Percentiles rank a stretch among this genome's conserved stretches.
phyloP scores from a whole-genome alignment of 495 filamentous ascomycete genomes.

The Rostrohypoxylon terebratum region DNA sequence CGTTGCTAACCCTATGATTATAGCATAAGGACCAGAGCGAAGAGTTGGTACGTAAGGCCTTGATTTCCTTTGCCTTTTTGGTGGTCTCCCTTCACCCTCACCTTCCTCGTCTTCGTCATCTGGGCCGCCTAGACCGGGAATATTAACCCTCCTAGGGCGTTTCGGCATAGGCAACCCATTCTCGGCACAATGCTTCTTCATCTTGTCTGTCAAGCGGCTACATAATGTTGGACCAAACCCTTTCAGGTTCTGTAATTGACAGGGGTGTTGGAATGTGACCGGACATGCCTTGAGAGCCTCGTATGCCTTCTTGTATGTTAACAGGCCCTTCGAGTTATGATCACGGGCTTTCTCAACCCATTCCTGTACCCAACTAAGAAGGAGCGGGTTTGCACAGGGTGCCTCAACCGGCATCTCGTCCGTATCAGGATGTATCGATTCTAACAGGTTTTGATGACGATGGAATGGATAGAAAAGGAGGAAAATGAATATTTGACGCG shows the following conservation, averaged over 20 bases:
- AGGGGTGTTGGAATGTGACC: constrained; percentile 77
- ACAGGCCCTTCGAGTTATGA: constrained; percentile 75
- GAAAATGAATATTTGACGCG: constrained; percentile 19
- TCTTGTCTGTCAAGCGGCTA: constrained; percentile 74
- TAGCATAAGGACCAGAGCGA: constrained; percentile 79
- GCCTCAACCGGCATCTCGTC: constrained; percentile 41
- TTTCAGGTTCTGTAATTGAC: constrained; percentile 76
- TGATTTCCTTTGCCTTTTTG: constrained; percentile 73
- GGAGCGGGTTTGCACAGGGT: constrained; percentile 76
- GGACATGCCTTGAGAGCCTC: constrained; percentile 85
- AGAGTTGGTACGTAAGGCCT: constrained; percentile 79
- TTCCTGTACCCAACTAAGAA: constrained; percentile 81
- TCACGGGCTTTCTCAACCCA: constrained; percentile 81
- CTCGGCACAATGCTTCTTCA: constrained; percentile 73
- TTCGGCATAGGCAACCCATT: constrained; percentile 80
- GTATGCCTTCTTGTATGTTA: constrained; percentile 83
- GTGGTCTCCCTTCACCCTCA: constrained; percentile 58
- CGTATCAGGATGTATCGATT: not conserved
- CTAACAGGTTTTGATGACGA: not conserved
- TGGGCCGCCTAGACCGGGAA: constrained; percentile 41
- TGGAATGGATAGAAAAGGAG: not conserved
- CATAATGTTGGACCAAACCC: constrained; percentile 79
- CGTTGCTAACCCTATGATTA: constrained; percentile 75
- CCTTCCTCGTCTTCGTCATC: constrained; percentile 48
- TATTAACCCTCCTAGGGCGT: constrained; percentile 54